phyloP scores from a whole-genome alignment of 1,139 yeast genomes.

The Blastobotrys petasosporus region DNA sequence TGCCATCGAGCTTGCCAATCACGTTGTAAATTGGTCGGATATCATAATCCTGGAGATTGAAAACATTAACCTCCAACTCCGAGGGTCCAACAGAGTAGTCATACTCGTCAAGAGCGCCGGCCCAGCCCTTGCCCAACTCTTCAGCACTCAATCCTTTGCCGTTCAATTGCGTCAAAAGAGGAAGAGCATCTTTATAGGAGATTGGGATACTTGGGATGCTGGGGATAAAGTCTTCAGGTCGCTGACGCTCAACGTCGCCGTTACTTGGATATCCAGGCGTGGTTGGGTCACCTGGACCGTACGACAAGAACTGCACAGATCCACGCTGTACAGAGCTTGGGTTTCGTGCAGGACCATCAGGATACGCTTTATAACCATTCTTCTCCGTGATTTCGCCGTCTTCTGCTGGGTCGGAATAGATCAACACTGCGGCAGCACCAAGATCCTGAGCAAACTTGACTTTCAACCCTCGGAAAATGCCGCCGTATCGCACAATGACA shows the following conservation, averaged over 20 bases:
- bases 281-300: slow-evolving; percentile 83
- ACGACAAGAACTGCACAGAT: slow-evolving; percentile 70
- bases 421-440: slow-evolving; percentile 55
- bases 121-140: slow-evolving; percentile 40
- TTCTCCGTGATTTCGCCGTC: slow-evolving; percentile 44
- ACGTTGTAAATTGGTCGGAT: slow-evolving; percentile 56
- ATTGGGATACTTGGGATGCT: slow-evolving; percentile 59
- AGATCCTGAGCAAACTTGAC: slow-evolving; percentile 61
- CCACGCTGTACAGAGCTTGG: slow-evolving; percentile 77
- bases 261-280: slow-evolving; percentile 78
- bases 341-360: slow-evolving; percentile 63
- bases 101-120: slow-evolving; percentile 43
- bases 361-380: slow-evolving; percentile 54
- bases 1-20: slow-evolving; percentile 51
- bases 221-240: slow-evolving; percentile 48
- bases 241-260: slow-evolving; percentile 41
- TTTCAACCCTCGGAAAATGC: slow-evolving; percentile 57
- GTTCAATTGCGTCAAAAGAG: slow-evolving; percentile 47
- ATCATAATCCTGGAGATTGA: slow-evolving; percentile 51
- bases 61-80: slow-evolving; percentile 45
- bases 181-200: slow-evolving; percentile 51
- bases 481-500: slow-evolving; percentile 56
- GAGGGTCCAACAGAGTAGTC: slow-evolving; percentile 62
- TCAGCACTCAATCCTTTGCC: slow-evolving; percentile 45
- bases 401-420: slow-evolving; percentile 64